phyloP scores from a whole-genome alignment of 805 yeast species.

The Ogataea pilisensis region DNA sequence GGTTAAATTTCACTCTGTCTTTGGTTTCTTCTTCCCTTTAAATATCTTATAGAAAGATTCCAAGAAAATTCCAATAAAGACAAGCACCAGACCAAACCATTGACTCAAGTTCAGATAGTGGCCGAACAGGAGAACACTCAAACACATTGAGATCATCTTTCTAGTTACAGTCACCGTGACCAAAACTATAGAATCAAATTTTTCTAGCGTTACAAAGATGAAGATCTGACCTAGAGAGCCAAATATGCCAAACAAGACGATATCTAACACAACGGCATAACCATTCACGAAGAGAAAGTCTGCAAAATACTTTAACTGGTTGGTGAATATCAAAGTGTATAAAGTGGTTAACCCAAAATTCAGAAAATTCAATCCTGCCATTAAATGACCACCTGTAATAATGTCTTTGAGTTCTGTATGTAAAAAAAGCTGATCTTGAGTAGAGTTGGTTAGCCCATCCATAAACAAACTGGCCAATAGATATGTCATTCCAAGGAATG shows the following conservation, averaged over 20 bases:
- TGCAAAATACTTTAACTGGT: constrained; percentile 47
- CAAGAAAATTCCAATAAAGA: constrained; percentile 78
- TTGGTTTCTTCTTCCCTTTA: constrained; percentile 3
- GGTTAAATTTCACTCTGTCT: not conserved
- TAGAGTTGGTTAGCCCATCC: constrained; percentile 90
- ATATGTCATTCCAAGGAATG: constrained; percentile 54
- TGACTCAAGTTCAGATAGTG: constrained; percentile 61
- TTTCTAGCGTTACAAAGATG: constrained; percentile 77
- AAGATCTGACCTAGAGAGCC: constrained; percentile 96
- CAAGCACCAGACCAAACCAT: constrained; percentile 76
- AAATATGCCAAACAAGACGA: constrained; percentile 62
- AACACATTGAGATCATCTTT: constrained; percentile 91
- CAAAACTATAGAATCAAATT: constrained; percentile 77
- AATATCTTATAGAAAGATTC: constrained; percentile 58
- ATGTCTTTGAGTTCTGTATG: constrained; percentile 28
- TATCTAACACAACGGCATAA: constrained; percentile 54
- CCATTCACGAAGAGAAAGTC: constrained; percentile 44
- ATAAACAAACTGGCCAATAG: constrained; percentile 62
- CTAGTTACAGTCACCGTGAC: constrained; percentile 95
- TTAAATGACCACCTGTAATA: constrained; percentile 81
- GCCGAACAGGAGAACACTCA: constrained; percentile 85
- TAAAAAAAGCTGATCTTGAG: constrained; percentile 82
- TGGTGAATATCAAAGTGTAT: constrained; percentile 43
- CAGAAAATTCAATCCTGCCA: constrained; percentile 60
- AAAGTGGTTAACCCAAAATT: constrained; percentile 43